Base-by-base conservation (phyloP, 768 basidiomycete species). In the Suillus tomentosus region DNA sequence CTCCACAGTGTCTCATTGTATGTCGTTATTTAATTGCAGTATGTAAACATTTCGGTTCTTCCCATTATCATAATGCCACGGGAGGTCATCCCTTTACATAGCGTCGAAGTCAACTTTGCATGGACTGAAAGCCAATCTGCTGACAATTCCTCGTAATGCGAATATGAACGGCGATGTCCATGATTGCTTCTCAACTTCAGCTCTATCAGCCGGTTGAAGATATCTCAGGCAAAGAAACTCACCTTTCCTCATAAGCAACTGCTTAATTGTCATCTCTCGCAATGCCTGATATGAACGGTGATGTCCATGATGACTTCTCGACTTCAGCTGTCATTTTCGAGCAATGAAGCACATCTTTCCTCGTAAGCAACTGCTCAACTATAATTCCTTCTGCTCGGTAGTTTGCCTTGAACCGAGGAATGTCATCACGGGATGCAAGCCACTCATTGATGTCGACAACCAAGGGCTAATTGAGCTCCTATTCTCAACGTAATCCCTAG, bases 231-330 rank as follows among this genome's bases (percentile, higher is more conserved):
- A 9, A 42, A 15, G 11, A 42, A 42, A 24, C 5, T 19, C 40
- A 58, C 57, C 56, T 42, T 58, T 58, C 5, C 24, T 42, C 24
- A 40, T 58, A 58, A 57, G 10, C 39, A 40, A 24, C 39, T 40
- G 10, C 10, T 36, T 34, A 36, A 37, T 37, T 10, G 10, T 37
- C 40, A 40, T 17, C 1, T 15, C 10, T 42, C 11, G 17, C 19
- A 19, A 40, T 17, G 10, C 24, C 0, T 57, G 15, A 57, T 22
- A 24, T 27, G 57, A 58, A 13, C 34, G 53, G 53, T 54, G 53
- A 36, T 6, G 15, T 31, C 40, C 27, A 56, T 14, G 55, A 56
- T 15, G 10, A 14, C 22, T 14, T 37, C 22, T 15, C 8, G 7
- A 13, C 17, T 57, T 42, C 17, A 40, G 27, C 27, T 7, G 27